phyloP scores from a whole-genome alignment of 805 yeast species.

The Pichia exigua region DNA sequence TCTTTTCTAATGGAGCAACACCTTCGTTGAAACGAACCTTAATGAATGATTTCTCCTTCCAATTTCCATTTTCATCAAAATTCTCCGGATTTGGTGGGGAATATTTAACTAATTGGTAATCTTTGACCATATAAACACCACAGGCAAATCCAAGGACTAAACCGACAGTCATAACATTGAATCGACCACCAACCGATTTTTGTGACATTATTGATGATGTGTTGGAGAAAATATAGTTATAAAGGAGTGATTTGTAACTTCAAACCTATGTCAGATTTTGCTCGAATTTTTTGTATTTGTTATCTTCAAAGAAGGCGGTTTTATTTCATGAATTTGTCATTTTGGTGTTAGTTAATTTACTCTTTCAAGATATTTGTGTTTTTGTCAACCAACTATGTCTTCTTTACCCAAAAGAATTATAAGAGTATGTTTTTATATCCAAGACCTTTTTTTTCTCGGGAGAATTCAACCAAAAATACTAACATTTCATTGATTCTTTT shows the following conservation, averaged over 20 bases:
- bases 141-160: constrained; percentile 20
- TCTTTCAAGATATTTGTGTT: no score
- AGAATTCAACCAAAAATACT: background rate
- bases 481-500: background rate
- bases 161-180: constrained; percentile 22
- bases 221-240: no score
- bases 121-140: constrained; percentile 25
- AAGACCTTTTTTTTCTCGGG: background rate
- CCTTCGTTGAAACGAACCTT: constrained; percentile 28
- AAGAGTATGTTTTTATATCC: constrained; percentile 41
- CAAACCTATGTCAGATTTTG: background rate
- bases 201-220: constrained; percentile 8
- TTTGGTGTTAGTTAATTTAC: no score
- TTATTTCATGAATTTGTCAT: no score
- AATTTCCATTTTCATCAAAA: constrained; percentile 32
- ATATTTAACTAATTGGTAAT: constrained; percentile 32
- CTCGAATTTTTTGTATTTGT: no score
- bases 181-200: constrained; percentile 24
- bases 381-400: constrained; percentile 34
- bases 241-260: no score
- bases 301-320: background rate
- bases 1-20: constrained; percentile 32
- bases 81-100: constrained; percentile 33
- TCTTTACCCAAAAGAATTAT: constrained; percentile 82
- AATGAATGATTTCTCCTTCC: constrained; percentile 30